phyloP scores from a whole-genome alignment of 768 basidiomycete species.

The Psilocybe cubensis region DNA sequence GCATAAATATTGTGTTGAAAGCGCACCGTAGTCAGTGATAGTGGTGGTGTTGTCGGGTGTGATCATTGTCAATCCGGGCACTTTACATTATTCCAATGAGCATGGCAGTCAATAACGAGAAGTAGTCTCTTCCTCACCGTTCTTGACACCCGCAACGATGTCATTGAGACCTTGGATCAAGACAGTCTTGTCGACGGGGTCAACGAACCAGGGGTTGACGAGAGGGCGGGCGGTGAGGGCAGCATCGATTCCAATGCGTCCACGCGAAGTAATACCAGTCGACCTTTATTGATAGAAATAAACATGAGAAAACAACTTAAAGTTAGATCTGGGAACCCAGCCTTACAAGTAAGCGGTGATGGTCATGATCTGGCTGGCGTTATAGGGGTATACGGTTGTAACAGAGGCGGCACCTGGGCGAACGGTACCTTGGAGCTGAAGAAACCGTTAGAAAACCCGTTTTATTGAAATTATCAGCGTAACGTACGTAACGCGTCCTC shows the following conservation, averaged over 20 bases:
- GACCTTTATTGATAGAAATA: conserved; percentile 39
- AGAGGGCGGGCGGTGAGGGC: conserved; percentile 50
- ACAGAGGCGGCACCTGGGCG: conserved; percentile 61
- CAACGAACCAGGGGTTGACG: conserved; percentile 60
- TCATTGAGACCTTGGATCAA: conserved; percentile 55
- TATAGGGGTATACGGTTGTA: conserved; percentile 53
- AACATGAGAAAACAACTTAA: background rate
- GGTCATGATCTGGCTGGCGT: conserved; percentile 59
- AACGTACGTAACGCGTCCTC: conserved; percentile 36
- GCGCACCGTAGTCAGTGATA: conserved; percentile 51
- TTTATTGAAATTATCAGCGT: background rate
- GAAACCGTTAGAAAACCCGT: background rate
- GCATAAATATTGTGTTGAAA: background rate
- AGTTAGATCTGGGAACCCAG: background rate
- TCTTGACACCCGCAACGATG: conserved; percentile 43
- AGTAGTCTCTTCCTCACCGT: conserved; percentile 35
- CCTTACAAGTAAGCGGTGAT: conserved; percentile 63
- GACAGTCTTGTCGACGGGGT: conserved; percentile 57
- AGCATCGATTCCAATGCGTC: conserved; percentile 61
- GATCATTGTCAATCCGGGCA: conserved; percentile 55
- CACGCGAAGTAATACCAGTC: conserved; percentile 62
- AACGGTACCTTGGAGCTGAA: conserved; percentile 63
- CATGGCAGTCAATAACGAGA: background rate
- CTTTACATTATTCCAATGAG: no score
- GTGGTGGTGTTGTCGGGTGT: conserved; percentile 65